phyloP scores from a whole-genome alignment of 441 rosid species.

The Syzygium malaccense region DNA sequence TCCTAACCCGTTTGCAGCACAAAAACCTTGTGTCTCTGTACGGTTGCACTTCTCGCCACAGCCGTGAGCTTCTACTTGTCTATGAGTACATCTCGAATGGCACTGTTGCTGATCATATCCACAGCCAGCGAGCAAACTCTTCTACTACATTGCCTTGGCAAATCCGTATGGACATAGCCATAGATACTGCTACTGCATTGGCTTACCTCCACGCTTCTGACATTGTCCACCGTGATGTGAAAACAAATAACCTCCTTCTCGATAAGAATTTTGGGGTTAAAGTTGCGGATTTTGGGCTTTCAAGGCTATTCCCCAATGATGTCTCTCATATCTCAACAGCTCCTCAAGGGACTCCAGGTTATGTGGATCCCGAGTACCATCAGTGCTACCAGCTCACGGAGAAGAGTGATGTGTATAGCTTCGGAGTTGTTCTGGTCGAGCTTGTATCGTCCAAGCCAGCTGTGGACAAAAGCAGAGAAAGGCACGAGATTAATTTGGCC shows the following conservation, averaged over 20 bases:
- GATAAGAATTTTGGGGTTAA: conserved; percentile 55
- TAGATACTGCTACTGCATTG: conserved; percentile 65
- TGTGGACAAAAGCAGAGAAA: conserved; percentile 50
- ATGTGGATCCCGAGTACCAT: conserved; percentile 63
- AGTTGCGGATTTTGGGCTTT: conserved; percentile 76
- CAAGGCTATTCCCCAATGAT: conserved; percentile 44
- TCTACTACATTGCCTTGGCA: conserved; percentile 4
- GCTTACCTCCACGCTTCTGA: conserved; percentile 66
- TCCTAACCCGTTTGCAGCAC: conserved; percentile 62
- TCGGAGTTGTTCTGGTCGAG: conserved; percentile 72
- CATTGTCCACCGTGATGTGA: conserved; percentile 68
- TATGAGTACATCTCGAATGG: conserved; percentile 64
- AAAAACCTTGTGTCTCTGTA: conserved; percentile 64
- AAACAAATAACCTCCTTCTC: conserved; percentile 67
- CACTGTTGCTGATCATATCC: conserved; percentile 72
- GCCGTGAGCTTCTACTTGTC: conserved; percentile 67
- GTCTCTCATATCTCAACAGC: conserved; percentile 66
- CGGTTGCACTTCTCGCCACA: conserved; percentile 62
- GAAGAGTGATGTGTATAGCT: conserved; percentile 72
- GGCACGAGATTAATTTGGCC: conserved; percentile 56
- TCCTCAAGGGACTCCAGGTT: conserved; percentile 81
- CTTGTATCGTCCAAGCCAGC: conserved; percentile 72
- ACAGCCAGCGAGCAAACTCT: conserved; percentile 25
- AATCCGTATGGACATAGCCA: conserved; percentile 51
- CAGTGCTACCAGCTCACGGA: conserved; percentile 55